These are phyloP conservation scores for Xylaria intraflava DNA, from an alignment of 495 filamentous ascomycete species.

Conservation along the genomic window DNA sequence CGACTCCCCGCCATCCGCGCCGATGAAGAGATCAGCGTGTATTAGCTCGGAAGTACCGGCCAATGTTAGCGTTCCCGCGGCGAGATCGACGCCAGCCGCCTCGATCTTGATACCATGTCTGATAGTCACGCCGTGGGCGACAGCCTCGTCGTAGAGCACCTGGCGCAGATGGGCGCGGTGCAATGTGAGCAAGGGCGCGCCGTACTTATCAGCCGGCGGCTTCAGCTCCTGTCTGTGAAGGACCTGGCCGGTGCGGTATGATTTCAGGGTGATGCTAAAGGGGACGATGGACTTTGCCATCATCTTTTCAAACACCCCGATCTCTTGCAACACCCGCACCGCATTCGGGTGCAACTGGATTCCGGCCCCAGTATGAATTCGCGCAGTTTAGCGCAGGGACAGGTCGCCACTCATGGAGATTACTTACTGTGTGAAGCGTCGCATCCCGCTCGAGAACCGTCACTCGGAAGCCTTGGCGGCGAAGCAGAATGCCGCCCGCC, in stretches of 20 bases:
- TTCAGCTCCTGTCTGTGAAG: slow-evolving; percentile 2
- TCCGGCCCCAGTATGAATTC: slow-evolving; percentile 8
- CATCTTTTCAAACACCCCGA: slow-evolving; percentile 9
- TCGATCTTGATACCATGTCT: slow-evolving; percentile 1
- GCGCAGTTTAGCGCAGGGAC: background rate
- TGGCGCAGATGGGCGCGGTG: slow-evolving; percentile 8
- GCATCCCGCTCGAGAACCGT: slow-evolving; percentile 11
- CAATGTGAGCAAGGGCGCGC: slow-evolving; percentile 5
- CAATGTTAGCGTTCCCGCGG: background rate
- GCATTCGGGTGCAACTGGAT: slow-evolving; percentile 16
- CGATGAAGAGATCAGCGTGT: slow-evolving; percentile 6
- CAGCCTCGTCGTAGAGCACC: slow-evolving; percentile 11
- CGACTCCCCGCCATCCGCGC: slow-evolving; percentile 2
- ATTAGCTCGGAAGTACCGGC: background rate
- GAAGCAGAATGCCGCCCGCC: background rate
- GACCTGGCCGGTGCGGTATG: slow-evolving; percentile 5
- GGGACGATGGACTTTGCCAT: background rate
- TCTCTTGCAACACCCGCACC: slow-evolving; percentile 6
- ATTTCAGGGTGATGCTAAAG: background rate
- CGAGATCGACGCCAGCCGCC: background rate
- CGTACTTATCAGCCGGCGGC: slow-evolving; percentile 1
- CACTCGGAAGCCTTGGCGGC: slow-evolving; percentile 13
- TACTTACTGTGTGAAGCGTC: background rate
- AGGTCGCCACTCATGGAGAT: background rate
- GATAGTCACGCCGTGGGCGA: slow-evolving; percentile 3